Percentiles rank a stretch among this genome's conserved stretches.
Conservation (phyloP, 768 basidiomycete genomes). For the Macrolepiota dolichaula region DNA sequence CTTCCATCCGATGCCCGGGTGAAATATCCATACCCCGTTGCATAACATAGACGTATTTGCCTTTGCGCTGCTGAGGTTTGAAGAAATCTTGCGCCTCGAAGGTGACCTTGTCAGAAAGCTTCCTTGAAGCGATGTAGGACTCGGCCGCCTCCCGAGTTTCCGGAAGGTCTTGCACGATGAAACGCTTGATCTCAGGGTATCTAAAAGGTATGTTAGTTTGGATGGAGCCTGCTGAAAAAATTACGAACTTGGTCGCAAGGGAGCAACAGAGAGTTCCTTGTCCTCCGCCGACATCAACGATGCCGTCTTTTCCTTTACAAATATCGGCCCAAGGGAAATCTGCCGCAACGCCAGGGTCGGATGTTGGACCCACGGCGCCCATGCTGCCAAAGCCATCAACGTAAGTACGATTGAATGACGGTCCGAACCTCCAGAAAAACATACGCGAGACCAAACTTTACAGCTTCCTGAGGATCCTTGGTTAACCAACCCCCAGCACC, state of each 20-base stretch:
- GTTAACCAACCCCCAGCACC: conserved; percentile 33
- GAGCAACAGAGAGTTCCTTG: conserved; percentile 37
- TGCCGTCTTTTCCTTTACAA: conserved; percentile 30
- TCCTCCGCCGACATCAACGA: conserved; percentile 39
- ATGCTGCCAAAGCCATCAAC: conserved; percentile 19
- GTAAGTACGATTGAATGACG: not conserved
- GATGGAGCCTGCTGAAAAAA: not conserved
- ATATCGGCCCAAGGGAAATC: conserved; percentile 37
- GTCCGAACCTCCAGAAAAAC: not conserved
- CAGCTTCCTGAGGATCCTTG: conserved; percentile 32
- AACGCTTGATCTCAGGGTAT: conserved; percentile 33
- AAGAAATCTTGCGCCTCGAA: conserved; percentile 39
- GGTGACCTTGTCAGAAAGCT: conserved; percentile 27
- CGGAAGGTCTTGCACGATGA: conserved; percentile 35
- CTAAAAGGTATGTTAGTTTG: conserved; percentile 15
- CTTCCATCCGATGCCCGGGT: not conserved
- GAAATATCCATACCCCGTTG: conserved; percentile 26
- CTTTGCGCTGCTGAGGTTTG: conserved; percentile 35
- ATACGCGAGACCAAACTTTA: conserved; percentile 32
- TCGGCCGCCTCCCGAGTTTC: conserved; percentile 32
- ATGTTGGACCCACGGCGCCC: conserved; percentile 34
- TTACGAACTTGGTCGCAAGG: conserved; percentile 30
- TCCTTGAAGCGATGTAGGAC: conserved; percentile 29
- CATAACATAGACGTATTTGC: conserved; percentile 35
- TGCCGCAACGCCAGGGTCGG: conserved; percentile 33